Conservation (phyloP, 73 alveolate species). For the Breviolum minutum region DNA sequence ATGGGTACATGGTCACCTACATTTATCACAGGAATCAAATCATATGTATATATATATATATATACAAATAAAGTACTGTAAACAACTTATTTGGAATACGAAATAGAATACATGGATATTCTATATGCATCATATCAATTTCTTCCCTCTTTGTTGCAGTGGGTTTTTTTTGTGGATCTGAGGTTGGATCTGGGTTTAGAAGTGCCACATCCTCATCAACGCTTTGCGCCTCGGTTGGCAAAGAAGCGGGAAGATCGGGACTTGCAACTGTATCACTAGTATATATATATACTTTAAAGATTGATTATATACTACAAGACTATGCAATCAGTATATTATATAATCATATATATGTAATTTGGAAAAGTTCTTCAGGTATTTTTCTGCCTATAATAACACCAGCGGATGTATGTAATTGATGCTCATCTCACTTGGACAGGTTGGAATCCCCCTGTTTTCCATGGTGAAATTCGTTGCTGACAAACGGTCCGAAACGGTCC, state of each 20-base stretch:
- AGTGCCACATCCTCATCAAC: constrained; percentile 45
- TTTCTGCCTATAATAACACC: not conserved
- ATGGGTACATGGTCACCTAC: not conserved
- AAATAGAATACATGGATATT: not conserved
- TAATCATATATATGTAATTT: not conserved
- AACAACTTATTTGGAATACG: not conserved
- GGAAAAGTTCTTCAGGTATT: too few species aligned
- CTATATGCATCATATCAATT: too few species aligned
- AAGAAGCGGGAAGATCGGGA: not conserved
- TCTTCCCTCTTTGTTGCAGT: not conserved
- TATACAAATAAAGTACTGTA: not conserved
- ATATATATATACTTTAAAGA: too few species aligned
- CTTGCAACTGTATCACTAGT: too few species aligned
- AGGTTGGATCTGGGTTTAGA: constrained; percentile 26
- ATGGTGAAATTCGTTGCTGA: not conserved
- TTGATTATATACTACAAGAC: not conserved
- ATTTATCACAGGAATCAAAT: too few species aligned
- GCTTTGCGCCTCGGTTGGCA: constrained; percentile 11
- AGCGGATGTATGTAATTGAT: too few species aligned
- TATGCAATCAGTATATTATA: not conserved
- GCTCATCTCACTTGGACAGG: not conserved
- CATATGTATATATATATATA: too few species aligned
- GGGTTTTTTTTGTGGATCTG: not conserved
- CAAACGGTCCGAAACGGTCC: not conserved
- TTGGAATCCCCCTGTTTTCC: not conserved